These are phyloP conservation scores for Scheffersomyces stambukii DNA, from an alignment of 1,139 yeast genomes.

Conservation along the genomic window DNA sequence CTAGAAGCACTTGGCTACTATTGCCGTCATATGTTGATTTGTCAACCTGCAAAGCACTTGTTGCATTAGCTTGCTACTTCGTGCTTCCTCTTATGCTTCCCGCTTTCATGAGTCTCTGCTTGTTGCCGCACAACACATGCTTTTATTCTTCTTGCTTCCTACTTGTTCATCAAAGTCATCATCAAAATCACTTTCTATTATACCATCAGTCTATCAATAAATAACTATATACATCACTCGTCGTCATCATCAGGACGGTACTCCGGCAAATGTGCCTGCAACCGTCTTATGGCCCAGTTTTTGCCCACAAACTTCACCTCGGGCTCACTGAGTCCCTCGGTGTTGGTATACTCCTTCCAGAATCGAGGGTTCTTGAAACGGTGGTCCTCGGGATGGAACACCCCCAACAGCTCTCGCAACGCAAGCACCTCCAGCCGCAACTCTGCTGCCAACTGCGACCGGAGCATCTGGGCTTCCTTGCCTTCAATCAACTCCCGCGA, in stretches of 20 bases:
- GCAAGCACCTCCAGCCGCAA: constrained; percentile 61
- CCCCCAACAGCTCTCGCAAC: constrained; percentile 49
- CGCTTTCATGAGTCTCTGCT: too few relatives aligned
- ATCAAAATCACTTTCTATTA: too few relatives aligned
- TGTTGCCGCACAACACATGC: too few relatives aligned
- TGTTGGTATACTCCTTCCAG: constrained; percentile 63
- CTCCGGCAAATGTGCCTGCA: constrained; percentile 55
- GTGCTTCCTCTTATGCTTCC: too few relatives aligned
- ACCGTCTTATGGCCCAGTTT: constrained; percentile 75
- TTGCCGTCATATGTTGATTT: too few relatives aligned
- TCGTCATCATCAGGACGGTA: constrained; percentile 17
- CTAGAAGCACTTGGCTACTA: too few relatives aligned
- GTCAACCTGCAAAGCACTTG: too few relatives aligned
- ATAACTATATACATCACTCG: too few relatives aligned
- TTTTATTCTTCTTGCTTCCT: neutral
- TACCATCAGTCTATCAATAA: too few relatives aligned
- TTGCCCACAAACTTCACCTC: constrained; percentile 66
- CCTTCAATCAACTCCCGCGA: constrained; percentile 62
- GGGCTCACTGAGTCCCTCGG: constrained; percentile 66
- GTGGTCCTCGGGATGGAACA: constrained; percentile 52
- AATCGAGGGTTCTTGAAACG: constrained; percentile 64
- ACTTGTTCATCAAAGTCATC: constrained; percentile 1
- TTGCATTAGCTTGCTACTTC: too few relatives aligned
- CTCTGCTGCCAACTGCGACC: constrained; percentile 68
- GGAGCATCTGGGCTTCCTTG: constrained; percentile 52